phyloP scores from a whole-genome alignment of 202 grass and related monocot species.

The Hordeum pubiflorum region DNA sequence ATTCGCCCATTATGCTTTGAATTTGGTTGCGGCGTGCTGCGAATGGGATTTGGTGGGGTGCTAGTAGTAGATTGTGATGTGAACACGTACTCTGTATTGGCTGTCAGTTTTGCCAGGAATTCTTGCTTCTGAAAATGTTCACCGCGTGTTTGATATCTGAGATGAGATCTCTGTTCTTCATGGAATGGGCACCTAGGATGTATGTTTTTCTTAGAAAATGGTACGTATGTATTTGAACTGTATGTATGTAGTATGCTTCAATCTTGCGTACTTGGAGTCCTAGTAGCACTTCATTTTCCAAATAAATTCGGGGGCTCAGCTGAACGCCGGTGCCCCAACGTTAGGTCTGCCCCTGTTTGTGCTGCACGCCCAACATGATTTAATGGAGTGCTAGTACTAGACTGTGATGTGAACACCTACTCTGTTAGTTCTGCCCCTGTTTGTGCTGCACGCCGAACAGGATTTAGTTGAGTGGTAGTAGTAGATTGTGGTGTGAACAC shows the following conservation, averaged over 20 bases:
- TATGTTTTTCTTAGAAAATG: not conserved
- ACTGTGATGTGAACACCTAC: not conserved
- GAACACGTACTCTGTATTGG: not conserved
- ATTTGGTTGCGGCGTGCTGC: not conserved
- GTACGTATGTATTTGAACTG: too few relatives aligned
- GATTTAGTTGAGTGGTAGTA: not conserved
- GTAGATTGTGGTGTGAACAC: not conserved
- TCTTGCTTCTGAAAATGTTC: constrained; percentile 15
- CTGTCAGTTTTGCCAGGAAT: not conserved
- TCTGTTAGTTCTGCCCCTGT: not conserved
- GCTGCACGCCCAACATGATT: not conserved
- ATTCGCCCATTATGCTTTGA: not conserved
- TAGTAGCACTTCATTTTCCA: too few relatives aligned
- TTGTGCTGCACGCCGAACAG: not conserved
- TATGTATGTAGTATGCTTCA: too few relatives aligned
- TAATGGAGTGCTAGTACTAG: not conserved
- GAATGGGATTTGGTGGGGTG: not conserved
- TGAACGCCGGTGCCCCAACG: too few relatives aligned
- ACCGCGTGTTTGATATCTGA: not conserved
- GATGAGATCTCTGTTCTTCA: not conserved
- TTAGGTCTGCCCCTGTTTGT: not conserved
- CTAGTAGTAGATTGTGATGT: not conserved
- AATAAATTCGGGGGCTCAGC: too few relatives aligned
- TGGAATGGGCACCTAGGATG: not conserved
- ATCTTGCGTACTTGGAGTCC: too few relatives aligned